Base-by-base conservation (phyloP, 106 monocot genomes). In the Iris macrosiphon region DNA sequence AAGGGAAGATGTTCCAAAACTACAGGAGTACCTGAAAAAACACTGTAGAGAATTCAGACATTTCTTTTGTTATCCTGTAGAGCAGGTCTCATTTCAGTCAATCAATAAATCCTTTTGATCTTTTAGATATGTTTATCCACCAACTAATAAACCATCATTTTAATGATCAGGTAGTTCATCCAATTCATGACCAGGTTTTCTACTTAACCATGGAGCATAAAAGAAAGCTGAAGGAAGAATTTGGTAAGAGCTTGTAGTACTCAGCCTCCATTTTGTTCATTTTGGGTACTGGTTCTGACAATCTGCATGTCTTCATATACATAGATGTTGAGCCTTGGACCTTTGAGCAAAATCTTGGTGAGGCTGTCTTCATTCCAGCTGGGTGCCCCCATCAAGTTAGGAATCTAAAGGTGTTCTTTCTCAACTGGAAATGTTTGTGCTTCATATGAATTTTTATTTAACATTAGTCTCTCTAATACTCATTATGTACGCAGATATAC, bases 361-460 rank as follows among this genome's bases (percentile, higher is more conserved):
- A 92, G 29, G 92, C 86, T 31, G 86, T 92, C 7, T 82, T 92
- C 17, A 86, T 92, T 29, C 92, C 92, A 34, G 86, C 79, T 47
- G 92, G 92, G 14, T 86, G 92, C 21, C 72, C 79, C 4, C 92
- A 92, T 79, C 92, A 92, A 77, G 92, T 92, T 13, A 72, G 92
- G 68, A 84, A 94, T 73, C 62, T 89, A 16, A 75, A 75, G 80
- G 75, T 75, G 52, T 39, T 9, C 5, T 57, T 2, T n/a, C n/a
- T n/a, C n/a, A n/a, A n/a, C n/a, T n/a, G n/a, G n/a, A n/a, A n/a
- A n/a, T n/a, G n/a, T n/a, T n/a, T n/a, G n/a, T n/a, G n/a, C n/a
- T n/a, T n/a, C n/a, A n/a, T n/a, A n/a, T n/a, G n/a, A n/a, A n/a
- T n/a, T n/a, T n/a, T n/a, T n/a, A n/a, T n/a, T n/a, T n/a, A n/a